Conservation (phyloP, 257 asterid genomes). For the Schizonepeta tenuifolia region DNA sequence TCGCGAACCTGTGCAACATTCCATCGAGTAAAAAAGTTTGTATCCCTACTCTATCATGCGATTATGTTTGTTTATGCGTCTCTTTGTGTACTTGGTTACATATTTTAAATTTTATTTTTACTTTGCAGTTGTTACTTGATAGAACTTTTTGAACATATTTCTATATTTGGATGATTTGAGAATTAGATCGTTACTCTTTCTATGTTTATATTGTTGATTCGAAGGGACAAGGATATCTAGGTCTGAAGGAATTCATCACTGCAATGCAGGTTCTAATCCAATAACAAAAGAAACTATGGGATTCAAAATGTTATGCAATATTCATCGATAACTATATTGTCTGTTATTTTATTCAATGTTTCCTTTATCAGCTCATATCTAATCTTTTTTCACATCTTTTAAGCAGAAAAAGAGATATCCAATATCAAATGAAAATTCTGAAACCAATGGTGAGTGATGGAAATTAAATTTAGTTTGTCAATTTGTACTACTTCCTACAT, state of each 20-base stretch:
- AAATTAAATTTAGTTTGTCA: slow-evolving; percentile 7
- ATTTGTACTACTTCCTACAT: slow-evolving; percentile 18
- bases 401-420: slow-evolving; percentile 42
- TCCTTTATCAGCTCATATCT: slow-evolving; percentile 61
- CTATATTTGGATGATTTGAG: too few species aligned
- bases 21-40: too few species aligned
- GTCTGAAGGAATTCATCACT: slow-evolving; percentile 73
- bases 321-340: slow-evolving; percentile 10
- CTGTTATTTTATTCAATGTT: slow-evolving; percentile 12
- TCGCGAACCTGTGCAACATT: too few species aligned
- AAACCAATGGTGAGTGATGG: slow-evolving; percentile 55
- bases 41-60: too few species aligned
- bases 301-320: not conserved
- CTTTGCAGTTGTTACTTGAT: too few species aligned
- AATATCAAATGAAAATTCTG: slow-evolving; percentile 40
- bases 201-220: slow-evolving; percentile 89
- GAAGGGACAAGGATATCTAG: slow-evolving; percentile 86
- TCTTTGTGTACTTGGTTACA: too few species aligned
- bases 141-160: too few species aligned
- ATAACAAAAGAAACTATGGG: not conserved
- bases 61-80: too few species aligned
- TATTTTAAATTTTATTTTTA: too few species aligned
- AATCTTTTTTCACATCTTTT: slow-evolving; percentile 29
- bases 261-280: slow-evolving; percentile 82
- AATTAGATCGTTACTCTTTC: too few species aligned